Evolutionary conservation across 2,329 filamentous ascomycete species (phyloP).

Genomic region (Colletotrichum musicola): DNA sequence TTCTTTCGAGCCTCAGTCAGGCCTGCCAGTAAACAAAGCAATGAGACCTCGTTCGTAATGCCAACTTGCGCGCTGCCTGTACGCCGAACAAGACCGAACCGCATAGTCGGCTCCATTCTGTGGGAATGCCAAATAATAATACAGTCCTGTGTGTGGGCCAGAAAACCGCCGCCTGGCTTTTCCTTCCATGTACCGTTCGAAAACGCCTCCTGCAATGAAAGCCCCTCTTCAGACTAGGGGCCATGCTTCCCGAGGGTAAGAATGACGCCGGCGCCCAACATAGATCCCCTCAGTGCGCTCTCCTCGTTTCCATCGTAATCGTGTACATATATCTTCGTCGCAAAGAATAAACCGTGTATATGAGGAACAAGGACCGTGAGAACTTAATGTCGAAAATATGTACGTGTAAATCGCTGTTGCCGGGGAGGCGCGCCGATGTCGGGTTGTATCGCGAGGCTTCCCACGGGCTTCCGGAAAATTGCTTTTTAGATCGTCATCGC

Average conservation of each 20-base stretch:
- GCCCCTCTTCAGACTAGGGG: background rate
- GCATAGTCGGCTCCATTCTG: constrained; percentile 17
- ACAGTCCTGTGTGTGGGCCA: constrained; percentile 24
- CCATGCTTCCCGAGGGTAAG: constrained; percentile 24
- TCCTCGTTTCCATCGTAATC: constrained; percentile 37
- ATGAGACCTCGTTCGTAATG: constrained; percentile 16
- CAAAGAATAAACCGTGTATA: constrained; percentile 29
- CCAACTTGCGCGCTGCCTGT: constrained; percentile 14
- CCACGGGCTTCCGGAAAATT: background rate
- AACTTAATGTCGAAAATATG: constrained; percentile 31
- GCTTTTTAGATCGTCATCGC: background rate
- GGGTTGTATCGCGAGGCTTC: background rate
- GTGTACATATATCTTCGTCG: constrained; percentile 37
- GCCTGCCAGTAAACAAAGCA: constrained; percentile 7
- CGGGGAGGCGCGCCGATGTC: background rate
- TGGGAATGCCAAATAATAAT: constrained; percentile 27
- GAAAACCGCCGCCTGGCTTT: constrained; percentile 22
- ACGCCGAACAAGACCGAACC: constrained; percentile 10
- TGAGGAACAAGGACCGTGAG: constrained; percentile 20
- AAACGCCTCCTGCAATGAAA: constrained; percentile 20
- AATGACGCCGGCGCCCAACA: constrained; percentile 28
- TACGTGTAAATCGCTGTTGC: constrained; percentile 25
- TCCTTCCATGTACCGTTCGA: constrained; percentile 16
- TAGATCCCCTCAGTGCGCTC: constrained; percentile 3
- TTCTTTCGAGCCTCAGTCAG: constrained; percentile 14